Conservation (phyloP, 1,284 basidiomycete genomes). For the Clitocybe nebularis region DNA sequence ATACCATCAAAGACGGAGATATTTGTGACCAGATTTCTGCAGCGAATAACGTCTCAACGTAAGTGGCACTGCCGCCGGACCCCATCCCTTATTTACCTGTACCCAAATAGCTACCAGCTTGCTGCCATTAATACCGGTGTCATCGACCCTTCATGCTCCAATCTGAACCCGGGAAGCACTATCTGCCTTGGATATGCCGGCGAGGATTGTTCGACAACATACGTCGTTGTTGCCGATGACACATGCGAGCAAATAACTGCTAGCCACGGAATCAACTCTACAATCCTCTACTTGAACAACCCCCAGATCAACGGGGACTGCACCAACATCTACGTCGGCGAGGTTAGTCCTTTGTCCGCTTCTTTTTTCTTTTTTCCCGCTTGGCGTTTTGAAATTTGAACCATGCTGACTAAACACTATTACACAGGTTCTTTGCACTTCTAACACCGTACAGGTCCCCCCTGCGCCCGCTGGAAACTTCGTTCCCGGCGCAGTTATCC, state of each 20-base stretch:
- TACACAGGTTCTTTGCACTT: slow-evolving; percentile 52
- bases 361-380: slow-evolving; percentile 3
- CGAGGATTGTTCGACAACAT: slow-evolving; percentile 45
- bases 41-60: slow-evolving; percentile 65
- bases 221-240: slow-evolving; percentile 48
- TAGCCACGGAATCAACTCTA: slow-evolving; percentile 39
- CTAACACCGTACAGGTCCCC: slow-evolving; percentile 34
- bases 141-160: slow-evolving; percentile 52
- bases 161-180: slow-evolving; percentile 44
- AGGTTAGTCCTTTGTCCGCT: slow-evolving; percentile 39
- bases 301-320: slow-evolving; percentile 59
- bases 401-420: slow-evolving; percentile 1
- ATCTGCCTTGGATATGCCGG: slow-evolving; percentile 48
- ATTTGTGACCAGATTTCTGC: slow-evolving; percentile 69
- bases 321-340: slow-evolving; percentile 61
- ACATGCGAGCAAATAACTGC: slow-evolving; percentile 43
- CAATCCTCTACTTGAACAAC: slow-evolving; percentile 58
- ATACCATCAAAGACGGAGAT: slow-evolving; percentile 59
- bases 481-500: slow-evolving; percentile 31
- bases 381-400: slow-evolving; percentile 3
- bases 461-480: slow-evolving; percentile 32
- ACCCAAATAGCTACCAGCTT: slow-evolving; percentile 61
- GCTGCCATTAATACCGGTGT: slow-evolving; percentile 49
- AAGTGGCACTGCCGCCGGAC: slow-evolving; percentile 18
- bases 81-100: slow-evolving; percentile 4